phyloP scores from a whole-genome alignment of 2,329 filamentous ascomycete species.

The Delphinella strobiligena region DNA sequence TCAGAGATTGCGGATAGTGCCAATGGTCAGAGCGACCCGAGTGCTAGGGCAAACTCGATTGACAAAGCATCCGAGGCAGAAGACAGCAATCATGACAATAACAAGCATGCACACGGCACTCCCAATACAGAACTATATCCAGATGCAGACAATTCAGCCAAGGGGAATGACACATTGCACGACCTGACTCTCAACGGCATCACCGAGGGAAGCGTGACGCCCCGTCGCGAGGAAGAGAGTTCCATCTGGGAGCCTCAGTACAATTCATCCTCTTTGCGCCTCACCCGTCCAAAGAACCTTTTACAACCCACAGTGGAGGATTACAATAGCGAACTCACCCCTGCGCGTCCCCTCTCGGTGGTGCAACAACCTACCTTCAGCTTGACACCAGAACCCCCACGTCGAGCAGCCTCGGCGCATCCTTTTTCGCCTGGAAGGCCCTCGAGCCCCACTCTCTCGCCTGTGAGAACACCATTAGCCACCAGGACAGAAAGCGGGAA shows the following conservation, averaged over 20 bases:
- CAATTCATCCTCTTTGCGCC: constrained; percentile 11
- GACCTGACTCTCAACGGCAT: neutral
- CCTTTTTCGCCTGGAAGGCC: constrained; percentile 16
- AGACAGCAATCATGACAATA: no score
- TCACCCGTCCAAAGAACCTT: constrained; percentile 14
- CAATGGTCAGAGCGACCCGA: no score
- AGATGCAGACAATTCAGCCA: no score
- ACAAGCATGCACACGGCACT: no score
- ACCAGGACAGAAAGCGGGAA: neutral
- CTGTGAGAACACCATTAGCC: constrained; percentile 14
- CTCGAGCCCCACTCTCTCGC: constrained; percentile 19
- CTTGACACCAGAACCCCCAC: constrained; percentile 5
- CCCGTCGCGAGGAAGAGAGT: constrained; percentile 13
- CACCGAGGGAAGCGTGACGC: neutral
- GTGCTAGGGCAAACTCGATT: no score
- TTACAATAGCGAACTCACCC: constrained; percentile 19
- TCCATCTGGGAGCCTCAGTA: constrained; percentile 20
- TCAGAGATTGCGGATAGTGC: no score
- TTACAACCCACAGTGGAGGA: constrained; percentile 23
- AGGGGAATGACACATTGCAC: no score
- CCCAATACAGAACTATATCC: no score
- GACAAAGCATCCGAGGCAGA: no score
- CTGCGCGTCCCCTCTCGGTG: constrained; percentile 12
- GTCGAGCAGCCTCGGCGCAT: constrained; percentile 5
- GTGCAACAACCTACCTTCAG: neutral